Conservation (phyloP, 768 basidiomycete genomes). For the Albatrellus ellisii region DNA sequence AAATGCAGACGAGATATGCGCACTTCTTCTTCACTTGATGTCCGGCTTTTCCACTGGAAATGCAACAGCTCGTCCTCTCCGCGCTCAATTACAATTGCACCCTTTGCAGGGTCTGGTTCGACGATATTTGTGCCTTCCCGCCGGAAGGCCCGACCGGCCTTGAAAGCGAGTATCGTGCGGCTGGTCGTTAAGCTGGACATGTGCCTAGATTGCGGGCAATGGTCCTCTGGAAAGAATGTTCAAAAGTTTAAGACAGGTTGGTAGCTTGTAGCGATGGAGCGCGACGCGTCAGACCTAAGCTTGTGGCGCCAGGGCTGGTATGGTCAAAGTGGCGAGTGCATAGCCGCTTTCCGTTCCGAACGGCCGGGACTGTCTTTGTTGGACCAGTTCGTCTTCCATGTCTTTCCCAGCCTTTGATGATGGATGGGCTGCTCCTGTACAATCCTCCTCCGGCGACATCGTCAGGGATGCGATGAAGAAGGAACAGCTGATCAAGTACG, state of each 20-base stretch:
- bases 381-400: neutral
- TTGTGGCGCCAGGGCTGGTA: neutral
- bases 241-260: neutral
- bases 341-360: neutral
- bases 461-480: slow-evolving; percentile 68
- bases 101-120: slow-evolving; percentile 56
- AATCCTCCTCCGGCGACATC: slow-evolving; percentile 38
- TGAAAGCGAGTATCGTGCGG: slow-evolving; percentile 30
- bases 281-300: slow-evolving; percentile 6
- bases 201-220: neutral
- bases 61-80: slow-evolving; percentile 69
- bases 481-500: slow-evolving; percentile 67
- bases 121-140: slow-evolving; percentile 54
- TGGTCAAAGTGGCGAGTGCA: neutral
- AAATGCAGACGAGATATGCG: slow-evolving; percentile 3
- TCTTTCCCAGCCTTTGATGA: slow-evolving; percentile 10
- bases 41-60: slow-evolving; percentile 70
- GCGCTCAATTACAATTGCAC: slow-evolving; percentile 53
- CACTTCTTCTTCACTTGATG: slow-evolving; percentile 53
- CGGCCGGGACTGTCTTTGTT: neutral
- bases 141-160: slow-evolving; percentile 66
- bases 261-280: neutral
- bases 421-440: slow-evolving; percentile 17
- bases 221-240: neutral
- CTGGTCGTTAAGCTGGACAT: slow-evolving; percentile 1